Evolutionary conservation across 352 stramenopile species (phyloP).

Genomic region (Phytophthora chlamydospora): DNA sequence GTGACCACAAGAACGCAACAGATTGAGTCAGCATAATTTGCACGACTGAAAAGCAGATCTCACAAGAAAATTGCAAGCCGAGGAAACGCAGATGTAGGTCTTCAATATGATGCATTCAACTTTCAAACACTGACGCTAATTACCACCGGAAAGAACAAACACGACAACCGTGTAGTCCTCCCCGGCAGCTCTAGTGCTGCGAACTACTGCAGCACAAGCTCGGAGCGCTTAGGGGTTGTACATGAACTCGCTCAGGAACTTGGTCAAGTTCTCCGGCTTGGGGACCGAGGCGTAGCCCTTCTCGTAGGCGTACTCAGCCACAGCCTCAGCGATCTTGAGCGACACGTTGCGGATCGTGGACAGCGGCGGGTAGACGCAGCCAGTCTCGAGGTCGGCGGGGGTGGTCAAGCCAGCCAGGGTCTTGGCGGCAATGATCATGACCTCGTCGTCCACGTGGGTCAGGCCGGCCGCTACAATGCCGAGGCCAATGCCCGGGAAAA

Average conservation of each 20-base stretch:
- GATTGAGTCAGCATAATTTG: background rate
- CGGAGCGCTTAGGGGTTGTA: slow-evolving; percentile 65
- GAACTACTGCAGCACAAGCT: slow-evolving; percentile 23
- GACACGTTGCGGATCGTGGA: slow-evolving; percentile 93
- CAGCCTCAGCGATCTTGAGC: slow-evolving; percentile 91
- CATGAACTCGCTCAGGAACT: slow-evolving; percentile 49
- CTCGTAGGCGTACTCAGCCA: slow-evolving; percentile 82
- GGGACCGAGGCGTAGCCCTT: slow-evolving; percentile 53
- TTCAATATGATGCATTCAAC: slow-evolving; percentile 40
- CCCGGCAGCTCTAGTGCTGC: slow-evolving; percentile 14
- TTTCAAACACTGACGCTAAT: slow-evolving; percentile 35
- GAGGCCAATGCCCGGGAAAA: slow-evolving; percentile 97
- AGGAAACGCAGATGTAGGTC: slow-evolving; percentile 12
- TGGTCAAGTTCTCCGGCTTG: slow-evolving; percentile 46
- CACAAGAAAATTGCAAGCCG: background rate
- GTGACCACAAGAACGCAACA: background rate
- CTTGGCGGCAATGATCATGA: slow-evolving; percentile 86
- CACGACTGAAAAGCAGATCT: background rate
- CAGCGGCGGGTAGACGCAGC: slow-evolving; percentile 95
- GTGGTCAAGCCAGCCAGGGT: slow-evolving; percentile 78
- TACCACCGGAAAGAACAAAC: slow-evolving; percentile 22
- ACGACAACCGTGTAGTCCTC: background rate
- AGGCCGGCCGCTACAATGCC: slow-evolving; percentile 89
- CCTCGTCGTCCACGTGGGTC: slow-evolving; percentile 78
- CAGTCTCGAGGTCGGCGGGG: slow-evolving; percentile 89